phyloP scores from a whole-genome alignment of 179 eudicot species.

The Silene noctiflora region DNA sequence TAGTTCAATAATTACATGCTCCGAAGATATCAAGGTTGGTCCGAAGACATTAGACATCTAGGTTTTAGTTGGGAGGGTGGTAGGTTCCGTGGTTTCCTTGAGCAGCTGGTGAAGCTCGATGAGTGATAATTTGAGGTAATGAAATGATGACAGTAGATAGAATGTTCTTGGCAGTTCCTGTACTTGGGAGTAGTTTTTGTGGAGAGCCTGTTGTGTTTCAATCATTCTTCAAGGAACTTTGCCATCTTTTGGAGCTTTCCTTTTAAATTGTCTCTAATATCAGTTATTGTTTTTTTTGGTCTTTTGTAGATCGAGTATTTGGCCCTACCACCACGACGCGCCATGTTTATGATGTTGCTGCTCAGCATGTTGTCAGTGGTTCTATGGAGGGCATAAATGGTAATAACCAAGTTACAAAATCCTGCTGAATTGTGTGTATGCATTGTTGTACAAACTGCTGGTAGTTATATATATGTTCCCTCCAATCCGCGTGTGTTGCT shows the following conservation, averaged over 20 bases:
- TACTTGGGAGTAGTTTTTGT: neutral
- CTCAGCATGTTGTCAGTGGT: conserved; percentile 85
- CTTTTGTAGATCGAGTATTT: conserved; percentile 74
- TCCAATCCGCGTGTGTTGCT: neutral
- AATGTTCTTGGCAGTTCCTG: neutral
- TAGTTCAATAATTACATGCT: neutral
- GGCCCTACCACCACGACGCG: conserved; percentile 98
- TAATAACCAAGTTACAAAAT: conserved; percentile 23
- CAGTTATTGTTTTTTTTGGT: neutral
- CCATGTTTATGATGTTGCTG: conserved; percentile 92
- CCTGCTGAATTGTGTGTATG: neutral
- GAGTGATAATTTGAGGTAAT: neutral
- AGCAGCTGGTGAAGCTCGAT: conserved; percentile 1
- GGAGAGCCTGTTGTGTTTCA: neutral
- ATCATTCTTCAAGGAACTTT: neutral
- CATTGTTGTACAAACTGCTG: conserved; percentile 7
- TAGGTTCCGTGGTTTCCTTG: neutral
- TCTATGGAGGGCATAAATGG: conserved; percentile 97
- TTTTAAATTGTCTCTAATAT: neutral
- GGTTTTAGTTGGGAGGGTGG: neutral
- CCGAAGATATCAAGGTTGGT: neutral
- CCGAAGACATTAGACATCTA: neutral
- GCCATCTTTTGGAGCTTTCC: conserved; percentile 3
- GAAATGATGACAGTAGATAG: neutral
- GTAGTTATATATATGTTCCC: neutral